Evolutionary conservation across 768 basidiomycete genomes (phyloP), one percentile per base, ranked within the genome.

Genomic region (Mrakia gelida): DNA sequence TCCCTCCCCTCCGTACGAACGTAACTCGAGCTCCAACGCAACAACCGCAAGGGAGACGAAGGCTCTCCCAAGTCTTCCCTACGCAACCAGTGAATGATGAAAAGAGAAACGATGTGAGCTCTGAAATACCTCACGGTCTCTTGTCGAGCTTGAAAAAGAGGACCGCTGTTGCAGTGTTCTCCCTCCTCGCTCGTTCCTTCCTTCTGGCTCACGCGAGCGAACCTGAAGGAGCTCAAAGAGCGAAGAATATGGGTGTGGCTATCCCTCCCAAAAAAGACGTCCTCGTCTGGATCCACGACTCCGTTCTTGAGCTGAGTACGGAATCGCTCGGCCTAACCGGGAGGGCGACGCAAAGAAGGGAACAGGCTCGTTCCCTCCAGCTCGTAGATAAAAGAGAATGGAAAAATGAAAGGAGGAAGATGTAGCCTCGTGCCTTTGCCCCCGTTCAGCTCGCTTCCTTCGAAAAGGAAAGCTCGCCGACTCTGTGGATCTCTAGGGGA

Each of bases 201-300:
- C 38, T 9, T 26, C 52, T 26, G 30, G 52, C 56, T 73, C 73
- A 28, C 18, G 30, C 73, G 41, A 62, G 34, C 21, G 30, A 61
- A 75, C 18, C 15, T 30, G n/a, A 77, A 23, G 6, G 38, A 41
- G 4, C n/a, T 28, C 21, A 18, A 71, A 43, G 41, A 61, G 34
- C 13, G 15, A 71, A 45, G 56, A 28, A 62, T 28, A 11, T 1
- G 9, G 45, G 71, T 9, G 38, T 79, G 43, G 49, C 7, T 79
- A 43, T 79, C 78, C 78, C 78, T 75, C 75, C 78, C 73, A 49
- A 52, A 75, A 75, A 75, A 79, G 74, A 68, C 68, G 65, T 68
- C 78, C 78, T 75, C 73, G 63, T 72, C 78, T 79, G 78, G 78
- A 71, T 79, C 78, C 78, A 79, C 78, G 68, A 52, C 28, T 38